Percentiles rank a stretch among this genome's conserved stretches.
Evolutionary conservation across 495 filamentous ascomycete species (phyloP).

Genomic region (Copromyces sp.): DNA sequence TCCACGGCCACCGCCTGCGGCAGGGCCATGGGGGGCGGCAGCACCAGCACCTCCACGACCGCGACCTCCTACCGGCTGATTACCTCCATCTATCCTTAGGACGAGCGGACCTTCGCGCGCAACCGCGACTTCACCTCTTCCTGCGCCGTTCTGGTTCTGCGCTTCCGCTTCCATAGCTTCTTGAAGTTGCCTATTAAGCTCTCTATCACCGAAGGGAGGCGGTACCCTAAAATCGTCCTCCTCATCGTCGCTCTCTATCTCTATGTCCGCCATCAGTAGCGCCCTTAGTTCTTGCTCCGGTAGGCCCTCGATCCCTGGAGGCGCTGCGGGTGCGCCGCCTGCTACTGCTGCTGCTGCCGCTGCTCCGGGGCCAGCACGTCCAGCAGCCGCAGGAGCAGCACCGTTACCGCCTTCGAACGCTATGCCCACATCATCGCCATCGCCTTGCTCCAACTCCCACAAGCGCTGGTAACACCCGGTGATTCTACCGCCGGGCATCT

Average conservation of each 20-base stretch:
- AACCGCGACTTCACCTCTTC: conserved; percentile 22
- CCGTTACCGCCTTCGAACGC: conserved; percentile 40
- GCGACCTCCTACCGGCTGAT: conserved; percentile 19
- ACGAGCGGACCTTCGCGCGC: conserved; percentile 46
- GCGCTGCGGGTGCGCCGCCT: not conserved
- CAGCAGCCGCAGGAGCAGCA: not conserved
- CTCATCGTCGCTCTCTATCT: conserved; percentile 16
- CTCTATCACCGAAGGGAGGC: not conserved
- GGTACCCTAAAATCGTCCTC: conserved; percentile 4
- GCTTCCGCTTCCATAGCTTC: not conserved
- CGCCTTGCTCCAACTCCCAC: conserved; percentile 82
- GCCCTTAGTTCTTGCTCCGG: not conserved
- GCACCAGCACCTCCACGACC: conserved; percentile 10
- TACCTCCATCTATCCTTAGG: conserved; percentile 35
- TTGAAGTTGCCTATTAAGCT: not conserved
- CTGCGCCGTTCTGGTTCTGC: not conserved
- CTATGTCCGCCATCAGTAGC: conserved; percentile 16
- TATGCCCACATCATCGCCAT: conserved; percentile 52
- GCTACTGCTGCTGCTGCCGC: not conserved
- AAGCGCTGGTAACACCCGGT: conserved; percentile 70
- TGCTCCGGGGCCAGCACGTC: conserved; percentile 1
- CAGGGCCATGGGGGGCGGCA: conserved; percentile 22
- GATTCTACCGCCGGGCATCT: conserved; percentile 31
- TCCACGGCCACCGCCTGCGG: conserved; percentile 3
- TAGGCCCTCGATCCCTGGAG: not conserved